These are phyloP conservation scores for Phytopythium sindhum DNA, from an alignment of 352 stramenopile species.

Conservation along the genomic window DNA sequence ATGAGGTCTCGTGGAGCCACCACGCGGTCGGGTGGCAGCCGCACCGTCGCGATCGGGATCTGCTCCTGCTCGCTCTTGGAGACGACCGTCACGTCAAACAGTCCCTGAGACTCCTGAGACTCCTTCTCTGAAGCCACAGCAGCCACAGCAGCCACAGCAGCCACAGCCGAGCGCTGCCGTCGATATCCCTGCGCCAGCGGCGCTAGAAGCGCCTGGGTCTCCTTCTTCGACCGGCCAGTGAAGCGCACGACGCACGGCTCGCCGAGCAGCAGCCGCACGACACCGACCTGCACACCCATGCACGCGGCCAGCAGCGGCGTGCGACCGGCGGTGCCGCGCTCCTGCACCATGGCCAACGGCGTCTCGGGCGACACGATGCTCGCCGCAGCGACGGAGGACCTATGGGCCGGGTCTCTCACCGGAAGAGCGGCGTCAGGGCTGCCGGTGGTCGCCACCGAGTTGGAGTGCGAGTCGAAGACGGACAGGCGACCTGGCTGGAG, in stretches of 20 bases:
- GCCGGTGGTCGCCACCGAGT: background rate
- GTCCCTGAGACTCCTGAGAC: background rate
- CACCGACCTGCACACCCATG: constrained; percentile 55
- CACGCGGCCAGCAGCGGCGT: constrained; percentile 66
- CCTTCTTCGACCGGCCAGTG: constrained; percentile 40
- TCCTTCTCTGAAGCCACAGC: background rate
- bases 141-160: background rate
- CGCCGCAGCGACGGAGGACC: background rate
- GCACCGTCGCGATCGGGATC: constrained; percentile 47
- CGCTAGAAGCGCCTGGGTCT: constrained; percentile 39
- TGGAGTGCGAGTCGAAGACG: background rate
- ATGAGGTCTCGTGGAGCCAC: constrained; percentile 48
- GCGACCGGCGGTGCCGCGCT: constrained; percentile 46
- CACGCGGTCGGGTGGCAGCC: constrained; percentile 33
- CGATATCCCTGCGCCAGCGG: constrained; percentile 24
- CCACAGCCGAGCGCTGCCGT: background rate
- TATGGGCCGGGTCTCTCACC: background rate
- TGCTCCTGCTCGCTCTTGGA: constrained; percentile 24
- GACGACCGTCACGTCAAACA: constrained; percentile 47
- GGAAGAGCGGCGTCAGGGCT: background rate
- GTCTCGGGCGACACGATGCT: constrained; percentile 1
- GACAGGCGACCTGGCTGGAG: background rate
- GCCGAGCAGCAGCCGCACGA: constrained; percentile 64
- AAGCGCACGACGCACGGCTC: constrained; percentile 64
- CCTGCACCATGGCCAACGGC: constrained; percentile 21